Percentiles rank a stretch among this genome's conserved stretches.
These are phyloP conservation scores for Populus hybrid DNA, from an alignment of 441 rosid species.

Conservation along the genomic window DNA sequence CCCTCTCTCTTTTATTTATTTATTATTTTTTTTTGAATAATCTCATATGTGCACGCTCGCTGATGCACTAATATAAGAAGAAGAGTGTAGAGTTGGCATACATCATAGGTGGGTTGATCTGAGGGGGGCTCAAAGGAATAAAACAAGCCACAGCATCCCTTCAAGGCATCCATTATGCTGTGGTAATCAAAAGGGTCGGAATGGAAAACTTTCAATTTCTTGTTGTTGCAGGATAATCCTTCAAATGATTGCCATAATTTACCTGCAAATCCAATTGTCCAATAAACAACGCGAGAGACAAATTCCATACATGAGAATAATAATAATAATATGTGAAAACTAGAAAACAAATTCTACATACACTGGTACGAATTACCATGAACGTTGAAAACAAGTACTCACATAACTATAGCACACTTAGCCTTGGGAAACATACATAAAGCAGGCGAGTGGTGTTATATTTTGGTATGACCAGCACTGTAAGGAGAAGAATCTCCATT, in stretches of 20 bases:
- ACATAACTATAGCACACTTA: no score
- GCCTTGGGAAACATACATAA: no score
- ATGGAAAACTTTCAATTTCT: conserved; percentile 44
- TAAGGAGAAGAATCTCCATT: no score
- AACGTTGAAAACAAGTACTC: no score
- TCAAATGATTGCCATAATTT: conserved; percentile 20
- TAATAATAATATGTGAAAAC: background rate
- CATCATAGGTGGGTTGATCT: conserved; percentile 56
- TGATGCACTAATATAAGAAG: no score
- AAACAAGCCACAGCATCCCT: conserved; percentile 60
- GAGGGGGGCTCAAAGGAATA: conserved; percentile 54
- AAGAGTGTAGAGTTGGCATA: conserved; percentile 17
- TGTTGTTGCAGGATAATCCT: conserved; percentile 19
- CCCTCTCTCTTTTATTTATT: no score
- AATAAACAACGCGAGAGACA: background rate
- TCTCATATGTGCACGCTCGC: no score
- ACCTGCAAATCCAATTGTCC: conserved; percentile 18
- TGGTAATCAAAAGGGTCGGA: conserved; percentile 66
- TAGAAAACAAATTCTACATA: background rate
- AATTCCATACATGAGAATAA: no score
- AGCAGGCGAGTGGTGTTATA: no score
- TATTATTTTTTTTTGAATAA: no score
- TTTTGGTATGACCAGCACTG: no score
- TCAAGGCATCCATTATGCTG: conserved; percentile 51
- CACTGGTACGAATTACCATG: no score